Percentiles rank a stretch among this genome's conserved stretches.
phyloP scores from a whole-genome alignment of 176 grass and related monocot genomes.

The Otatea glauca region DNA sequence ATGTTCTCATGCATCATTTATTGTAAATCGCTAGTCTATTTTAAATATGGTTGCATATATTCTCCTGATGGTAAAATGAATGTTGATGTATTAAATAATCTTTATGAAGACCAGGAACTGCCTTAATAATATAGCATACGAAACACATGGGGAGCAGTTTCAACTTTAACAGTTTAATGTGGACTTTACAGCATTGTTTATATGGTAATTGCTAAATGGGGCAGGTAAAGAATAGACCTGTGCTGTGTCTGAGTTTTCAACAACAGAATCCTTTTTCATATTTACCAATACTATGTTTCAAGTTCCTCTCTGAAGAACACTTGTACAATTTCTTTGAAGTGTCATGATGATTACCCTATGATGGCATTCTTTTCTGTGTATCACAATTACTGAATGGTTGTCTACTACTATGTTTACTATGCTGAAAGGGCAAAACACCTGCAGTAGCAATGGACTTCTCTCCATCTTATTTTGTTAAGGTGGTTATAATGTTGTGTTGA shows the following conservation, averaged over 20 bases:
- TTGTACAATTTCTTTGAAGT: neutral
- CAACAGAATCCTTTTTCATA: neutral
- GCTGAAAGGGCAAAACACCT: neutral
- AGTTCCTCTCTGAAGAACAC: conserved; percentile 22
- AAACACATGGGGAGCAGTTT: conserved; percentile 28
- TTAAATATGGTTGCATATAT: conserved; percentile 6
- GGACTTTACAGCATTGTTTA: neutral
- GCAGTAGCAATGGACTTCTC: neutral
- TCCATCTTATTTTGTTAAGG: neutral
- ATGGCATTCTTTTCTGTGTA: neutral
- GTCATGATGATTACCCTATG: conserved; percentile 1
- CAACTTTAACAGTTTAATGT: neutral
- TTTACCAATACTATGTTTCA: neutral
- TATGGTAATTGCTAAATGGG: conserved; percentile 1
- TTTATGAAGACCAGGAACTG: no score
- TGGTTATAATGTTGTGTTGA: neutral
- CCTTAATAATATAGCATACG: neutral
- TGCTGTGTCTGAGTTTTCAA: conserved; percentile 21
- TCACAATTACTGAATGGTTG: neutral
- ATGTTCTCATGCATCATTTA: neutral
- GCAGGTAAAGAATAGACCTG: neutral
- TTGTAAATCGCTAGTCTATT: neutral
- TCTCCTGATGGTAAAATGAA: conserved; percentile 4
- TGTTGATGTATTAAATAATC: neutral
- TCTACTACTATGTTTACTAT: conserved; percentile 6